Evolutionary conservation across 306 rosid genomes (phyloP), one percentile per base, ranked within the genome.

Genomic region (Psophocarpus tetragonolobus): DNA sequence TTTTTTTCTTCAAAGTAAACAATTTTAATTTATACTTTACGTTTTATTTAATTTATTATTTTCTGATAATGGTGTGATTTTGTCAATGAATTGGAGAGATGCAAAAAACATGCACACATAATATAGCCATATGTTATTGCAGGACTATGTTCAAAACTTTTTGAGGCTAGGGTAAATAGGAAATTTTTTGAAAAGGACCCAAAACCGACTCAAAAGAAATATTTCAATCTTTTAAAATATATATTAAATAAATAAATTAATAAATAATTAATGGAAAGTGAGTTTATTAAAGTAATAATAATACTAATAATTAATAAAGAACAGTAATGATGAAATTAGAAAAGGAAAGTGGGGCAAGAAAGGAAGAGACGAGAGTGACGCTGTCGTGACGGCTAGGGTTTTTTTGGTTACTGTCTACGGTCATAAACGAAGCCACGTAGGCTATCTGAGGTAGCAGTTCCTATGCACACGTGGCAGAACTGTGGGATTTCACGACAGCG

Each of bases 321-420:
- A 11, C 7, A 74, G 3, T 21, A 9, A 48, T 64, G 33, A 48
- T 15, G 2, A 33, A 53, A 24, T 76, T 38, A 65, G 24, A 51
- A 65, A 76, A 27, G 74, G 54, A 36, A 63, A 64, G 51, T 20
- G 26, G 26, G 20, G 35, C 20, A 50, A 32, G 56, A 11, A 67
- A 29, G 20, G 48, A 26, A 45, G 41, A 13, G 23, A 23, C 15
- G 74, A 65, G 67, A 17, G 42, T 11, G 56, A n/a, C 56, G 50
- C 54, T 32, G 63, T 47, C 5, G 72, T 71, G 83, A 71, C 83
- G 84, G 79, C 79, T 80, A 80, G 84, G 84, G 84, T 80, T 39
- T 73, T 53, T 69, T 30, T 15, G 4, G n/a, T 27, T 51, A 10
- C 3, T 35, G 36, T 32, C 45, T 84, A 71, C 76, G 81, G 81